Evolutionary conservation across 768 basidiomycete genomes (phyloP).

Genomic region (Brasilioporus rufonigricans): DNA sequence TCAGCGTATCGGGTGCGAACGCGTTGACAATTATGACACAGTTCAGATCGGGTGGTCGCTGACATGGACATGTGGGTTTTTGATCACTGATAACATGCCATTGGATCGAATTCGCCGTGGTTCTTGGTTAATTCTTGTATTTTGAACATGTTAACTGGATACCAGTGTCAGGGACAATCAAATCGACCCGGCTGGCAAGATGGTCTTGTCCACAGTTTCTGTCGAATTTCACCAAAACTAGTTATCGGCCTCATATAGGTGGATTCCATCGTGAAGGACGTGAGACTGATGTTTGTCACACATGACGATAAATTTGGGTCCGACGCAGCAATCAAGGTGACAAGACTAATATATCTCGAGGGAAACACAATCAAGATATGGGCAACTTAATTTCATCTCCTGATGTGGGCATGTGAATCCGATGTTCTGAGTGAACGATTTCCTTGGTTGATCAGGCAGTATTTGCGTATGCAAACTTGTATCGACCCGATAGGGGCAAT

Average conservation of each 20-base stretch:
- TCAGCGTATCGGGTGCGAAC: not conserved
- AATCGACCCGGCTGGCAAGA: not conserved
- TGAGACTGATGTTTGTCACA: conserved; percentile 4
- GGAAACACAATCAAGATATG: not conserved
- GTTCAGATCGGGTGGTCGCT: not conserved
- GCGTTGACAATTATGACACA: not conserved
- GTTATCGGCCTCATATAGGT: too few relatives aligned
- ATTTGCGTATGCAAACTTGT: not conserved
- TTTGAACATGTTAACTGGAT: not conserved
- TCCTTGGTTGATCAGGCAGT: not conserved
- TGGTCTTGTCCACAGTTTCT: not conserved
- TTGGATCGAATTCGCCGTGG: not conserved
- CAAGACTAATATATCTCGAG: conserved; percentile 1
- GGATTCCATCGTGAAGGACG: not conserved
- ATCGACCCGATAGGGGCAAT: not conserved
- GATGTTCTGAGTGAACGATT: not conserved
- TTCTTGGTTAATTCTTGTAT: not conserved
- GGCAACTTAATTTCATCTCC: not conserved
- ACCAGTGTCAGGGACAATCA: not conserved
- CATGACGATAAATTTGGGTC: not conserved
- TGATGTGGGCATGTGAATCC: not conserved
- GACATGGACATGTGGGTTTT: not conserved
- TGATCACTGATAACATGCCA: not conserved
- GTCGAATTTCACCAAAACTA: not conserved
- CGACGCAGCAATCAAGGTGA: not conserved